Evolutionary conservation across 164 flowering plant genomes (phyloP).

Genomic region (Taxillus chinensis): DNA sequence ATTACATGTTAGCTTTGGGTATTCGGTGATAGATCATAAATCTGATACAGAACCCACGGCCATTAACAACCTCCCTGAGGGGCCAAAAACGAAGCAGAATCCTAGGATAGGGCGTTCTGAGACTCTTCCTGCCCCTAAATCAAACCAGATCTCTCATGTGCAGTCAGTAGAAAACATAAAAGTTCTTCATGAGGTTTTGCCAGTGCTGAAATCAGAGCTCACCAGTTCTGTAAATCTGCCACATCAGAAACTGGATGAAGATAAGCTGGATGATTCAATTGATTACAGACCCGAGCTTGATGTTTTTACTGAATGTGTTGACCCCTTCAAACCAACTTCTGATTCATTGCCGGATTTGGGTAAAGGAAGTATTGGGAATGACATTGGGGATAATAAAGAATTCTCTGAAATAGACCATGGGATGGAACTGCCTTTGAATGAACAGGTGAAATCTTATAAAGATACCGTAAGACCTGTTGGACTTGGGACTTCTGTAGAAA

Average conservation of each 20-base stretch:
- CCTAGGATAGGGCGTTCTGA: conserved; percentile 28
- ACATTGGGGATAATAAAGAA: conserved; percentile 19
- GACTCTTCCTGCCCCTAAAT: conserved; percentile 32
- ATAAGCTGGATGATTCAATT: conserved; percentile 17
- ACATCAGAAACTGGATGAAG: conserved; percentile 44
- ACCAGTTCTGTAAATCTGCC: conserved; percentile 27
- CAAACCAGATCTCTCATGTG: conserved; percentile 18
- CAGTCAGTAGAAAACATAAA: conserved; percentile 49
- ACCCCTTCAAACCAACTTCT: conserved; percentile 4
- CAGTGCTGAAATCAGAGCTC: conserved; percentile 35
- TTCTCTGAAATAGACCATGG: conserved; percentile 30
- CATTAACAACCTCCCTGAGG: conserved; percentile 15
- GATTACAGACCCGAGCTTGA: conserved; percentile 20
- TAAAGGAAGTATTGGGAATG: conserved; percentile 15
- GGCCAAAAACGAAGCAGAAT: conserved; percentile 21
- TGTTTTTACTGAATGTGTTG: conserved; percentile 14
- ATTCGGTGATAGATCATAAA: conserved; percentile 41
- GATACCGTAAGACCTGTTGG: conserved; percentile 11
- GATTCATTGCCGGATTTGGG: conserved; percentile 10
- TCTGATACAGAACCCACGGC: conserved; percentile 5
- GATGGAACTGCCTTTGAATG: conserved; percentile 18
- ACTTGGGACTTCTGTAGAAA: conserved; percentile 19
- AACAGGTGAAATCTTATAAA: conserved; percentile 18
- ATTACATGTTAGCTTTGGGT: conserved; percentile 87
- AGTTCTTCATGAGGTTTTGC: conserved; percentile 74